phyloP scores from a whole-genome alignment of 2,329 filamentous ascomycete genomes.

The Claviceps maximensis region DNA sequence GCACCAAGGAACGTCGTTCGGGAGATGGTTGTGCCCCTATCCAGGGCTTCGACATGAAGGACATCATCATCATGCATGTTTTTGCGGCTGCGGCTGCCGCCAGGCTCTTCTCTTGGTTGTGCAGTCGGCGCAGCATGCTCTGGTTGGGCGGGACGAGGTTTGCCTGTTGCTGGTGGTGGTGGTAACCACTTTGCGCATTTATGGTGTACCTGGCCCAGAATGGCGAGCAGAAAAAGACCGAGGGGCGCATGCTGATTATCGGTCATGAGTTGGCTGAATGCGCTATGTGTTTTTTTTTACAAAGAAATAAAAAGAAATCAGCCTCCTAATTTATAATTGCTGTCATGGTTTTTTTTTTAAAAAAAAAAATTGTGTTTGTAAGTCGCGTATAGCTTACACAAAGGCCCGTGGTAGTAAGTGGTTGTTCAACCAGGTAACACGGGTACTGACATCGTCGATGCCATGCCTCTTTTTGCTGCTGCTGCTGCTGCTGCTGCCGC shows the following conservation, averaged over 20 bases:
- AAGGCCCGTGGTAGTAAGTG: slow-evolving; percentile 22
- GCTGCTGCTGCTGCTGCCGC: too few species aligned
- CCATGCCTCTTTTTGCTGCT: not conserved
- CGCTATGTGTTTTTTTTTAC: slow-evolving; percentile 23
- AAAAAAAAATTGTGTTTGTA: too few species aligned
- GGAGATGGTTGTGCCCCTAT: slow-evolving; percentile 19
- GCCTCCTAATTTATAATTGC: not conserved
- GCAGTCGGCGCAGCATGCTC: not conserved
- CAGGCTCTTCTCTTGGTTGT: not conserved
- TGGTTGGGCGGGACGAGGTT: not conserved
- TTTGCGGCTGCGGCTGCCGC: not conserved
- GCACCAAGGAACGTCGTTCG: slow-evolving; percentile 9
- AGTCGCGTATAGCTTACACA: too few species aligned
- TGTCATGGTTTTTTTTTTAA: too few species aligned
- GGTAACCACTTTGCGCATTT: slow-evolving; percentile 26
- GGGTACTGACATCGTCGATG: slow-evolving; percentile 7
- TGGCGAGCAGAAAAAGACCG: slow-evolving; percentile 53
- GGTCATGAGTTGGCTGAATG: slow-evolving; percentile 56
- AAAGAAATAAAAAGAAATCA: not conserved
- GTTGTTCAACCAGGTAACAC: slow-evolving; percentile 17
- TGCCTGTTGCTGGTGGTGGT: slow-evolving; percentile 9
- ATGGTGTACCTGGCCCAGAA: slow-evolving; percentile 45
- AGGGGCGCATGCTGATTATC: slow-evolving; percentile 62
- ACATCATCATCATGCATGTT: not conserved
- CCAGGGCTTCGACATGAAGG: slow-evolving; percentile 5